Base-by-base conservation (phyloP, 1,284 basidiomycete genomes). In the Peniophora sp. region DNA sequence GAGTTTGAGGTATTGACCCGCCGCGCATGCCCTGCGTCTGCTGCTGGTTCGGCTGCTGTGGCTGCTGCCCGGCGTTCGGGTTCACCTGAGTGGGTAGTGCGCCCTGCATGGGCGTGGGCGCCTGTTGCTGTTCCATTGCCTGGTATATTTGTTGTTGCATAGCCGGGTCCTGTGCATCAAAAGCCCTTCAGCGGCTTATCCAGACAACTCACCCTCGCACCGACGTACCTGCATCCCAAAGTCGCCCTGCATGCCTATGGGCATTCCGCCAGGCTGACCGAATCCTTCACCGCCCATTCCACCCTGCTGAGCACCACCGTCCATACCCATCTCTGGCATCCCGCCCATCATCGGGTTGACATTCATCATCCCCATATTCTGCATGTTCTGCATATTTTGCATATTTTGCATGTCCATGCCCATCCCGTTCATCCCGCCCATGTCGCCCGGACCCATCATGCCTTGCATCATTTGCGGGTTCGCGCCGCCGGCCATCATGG, bases 401-500 rank as follows among this genome's bases (percentile, higher is more conserved):
- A 79, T 81, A 62, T 79, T 80, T 74, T 83, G 82, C 37, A 41
- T 41, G 15, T 20, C 37, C 8, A 41, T 80, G 54, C 62, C 65
- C 56, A 62, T 59, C 47, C 60, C 62, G 44, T 61, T 62, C 54
- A 65, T 66, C 62, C 65, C 64, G 59, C 62, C 64, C 65, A 68
- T 68, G 20, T 54, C 61, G 9, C 62, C 65, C 1, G 64, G 60
- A 20, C 63, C 63, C 76, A 88, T 83, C 82, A 88, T 85, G 17
- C 69, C 75, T 24, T 45, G 43, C 43, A 45, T 45, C 43, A 45
- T 45, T 2, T 54, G 62, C 1, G 37, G 37, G 15, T 20, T 20
- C 5, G n/a, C 37, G 18, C 57, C 61, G 8, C 70, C 73, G 56
- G 82, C 80, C 85, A 85, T 87, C 78, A 86, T 82, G 12, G 80